Conservation (phyloP, 345 rosid genomes). For the Nasturtium officinale region DNA sequence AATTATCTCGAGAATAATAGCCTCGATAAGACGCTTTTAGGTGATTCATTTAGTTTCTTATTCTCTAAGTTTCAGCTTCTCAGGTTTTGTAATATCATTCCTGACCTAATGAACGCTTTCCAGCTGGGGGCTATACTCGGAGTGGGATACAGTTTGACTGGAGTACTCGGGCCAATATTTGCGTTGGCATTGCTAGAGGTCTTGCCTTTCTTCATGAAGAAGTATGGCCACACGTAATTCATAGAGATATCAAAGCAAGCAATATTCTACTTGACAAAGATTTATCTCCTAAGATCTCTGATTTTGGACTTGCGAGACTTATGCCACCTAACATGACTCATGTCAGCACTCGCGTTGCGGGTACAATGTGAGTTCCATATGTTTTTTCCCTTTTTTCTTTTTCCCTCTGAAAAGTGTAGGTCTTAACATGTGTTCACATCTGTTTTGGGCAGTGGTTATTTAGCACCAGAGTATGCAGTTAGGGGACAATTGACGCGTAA, state of each 20-base stretch:
- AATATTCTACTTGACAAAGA: conserved; percentile 86
- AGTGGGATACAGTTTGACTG: conserved; percentile 73
- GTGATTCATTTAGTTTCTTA: conserved; percentile 45
- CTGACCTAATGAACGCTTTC: conserved; percentile 6
- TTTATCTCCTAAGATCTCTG: conserved; percentile 83
- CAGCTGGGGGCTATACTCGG: conserved; percentile 57
- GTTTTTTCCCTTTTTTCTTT: neutral
- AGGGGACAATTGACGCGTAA: conserved; percentile 88
- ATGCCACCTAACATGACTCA: conserved; percentile 83
- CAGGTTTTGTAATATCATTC: conserved; percentile 7
- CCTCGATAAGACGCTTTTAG: conserved; percentile 83
- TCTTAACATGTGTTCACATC: conserved; percentile 21
- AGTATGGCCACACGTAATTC: conserved; percentile 76
- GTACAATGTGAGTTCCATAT: conserved; percentile 75
- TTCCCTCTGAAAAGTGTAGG: neutral
- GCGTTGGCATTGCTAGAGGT: conserved; percentile 82
- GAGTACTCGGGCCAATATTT: conserved; percentile 66
- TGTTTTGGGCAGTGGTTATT: conserved; percentile 69
- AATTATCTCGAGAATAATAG: conserved; percentile 87
- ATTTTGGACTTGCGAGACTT: conserved; percentile 95
- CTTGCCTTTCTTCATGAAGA: conserved; percentile 89
- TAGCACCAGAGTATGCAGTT: conserved; percentile 97
- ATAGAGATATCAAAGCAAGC: conserved; percentile 97
- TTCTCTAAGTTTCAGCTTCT: conserved; percentile 20
- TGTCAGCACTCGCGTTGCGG: conserved; percentile 98